These are phyloP conservation scores for Pelargonium australe DNA, from an alignment of 441 rosid species.

Conservation along the genomic window DNA sequence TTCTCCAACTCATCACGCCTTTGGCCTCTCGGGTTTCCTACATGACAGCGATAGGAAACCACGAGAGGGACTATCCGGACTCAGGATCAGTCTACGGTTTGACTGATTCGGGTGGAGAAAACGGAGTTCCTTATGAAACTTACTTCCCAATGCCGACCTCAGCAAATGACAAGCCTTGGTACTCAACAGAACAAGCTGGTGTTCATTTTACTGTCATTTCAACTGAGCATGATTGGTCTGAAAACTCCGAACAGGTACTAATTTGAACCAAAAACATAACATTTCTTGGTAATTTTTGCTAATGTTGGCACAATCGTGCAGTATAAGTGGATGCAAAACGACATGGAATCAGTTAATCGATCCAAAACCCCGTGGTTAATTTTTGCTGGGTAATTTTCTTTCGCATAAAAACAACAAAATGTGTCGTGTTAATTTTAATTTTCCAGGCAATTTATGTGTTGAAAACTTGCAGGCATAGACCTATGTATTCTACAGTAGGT, in stretches of 20 bases:
- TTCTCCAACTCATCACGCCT: slow-evolving; percentile 47
- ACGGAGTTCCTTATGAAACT: slow-evolving; percentile 62
- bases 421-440: too few species aligned
- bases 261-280: not conserved
- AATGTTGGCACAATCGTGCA: slow-evolving; percentile 8
- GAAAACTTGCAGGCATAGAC: slow-evolving; percentile 47
- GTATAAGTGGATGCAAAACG: slow-evolving; percentile 51
- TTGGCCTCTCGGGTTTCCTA: slow-evolving; percentile 51
- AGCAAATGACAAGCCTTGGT: slow-evolving; percentile 61
- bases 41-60: slow-evolving; percentile 65
- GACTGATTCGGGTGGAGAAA: slow-evolving; percentile 71
- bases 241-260: slow-evolving; percentile 39
- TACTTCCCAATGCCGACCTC: slow-evolving; percentile 55
- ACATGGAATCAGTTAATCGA: slow-evolving; percentile 50
- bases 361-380: slow-evolving; percentile 53
- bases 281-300: not conserved
- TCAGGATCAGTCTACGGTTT: slow-evolving; percentile 37
- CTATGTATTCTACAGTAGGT: slow-evolving; percentile 35
- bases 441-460: not conserved
- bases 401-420: not conserved
- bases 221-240: slow-evolving; percentile 47
- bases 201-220: slow-evolving; percentile 53
- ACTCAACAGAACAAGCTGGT: slow-evolving; percentile 46
- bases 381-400: slow-evolving; percentile 31
- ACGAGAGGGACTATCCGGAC: slow-evolving; percentile 49